Conservation (phyloP, 139 green algal species). For the Picochlorum sp. region DNA sequence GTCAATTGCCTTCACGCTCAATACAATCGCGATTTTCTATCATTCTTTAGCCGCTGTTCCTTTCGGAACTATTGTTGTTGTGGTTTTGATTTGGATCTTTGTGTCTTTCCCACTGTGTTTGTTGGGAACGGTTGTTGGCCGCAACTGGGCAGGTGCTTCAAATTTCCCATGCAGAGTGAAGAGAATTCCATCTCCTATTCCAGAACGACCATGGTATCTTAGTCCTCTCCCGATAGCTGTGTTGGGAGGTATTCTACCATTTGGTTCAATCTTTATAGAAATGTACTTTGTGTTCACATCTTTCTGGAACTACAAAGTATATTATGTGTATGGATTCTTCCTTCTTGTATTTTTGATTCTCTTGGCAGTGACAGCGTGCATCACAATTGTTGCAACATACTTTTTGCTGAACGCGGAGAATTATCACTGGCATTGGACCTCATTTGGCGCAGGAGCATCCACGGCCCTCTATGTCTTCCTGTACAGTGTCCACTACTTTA, state of each 20-base stretch:
- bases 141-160: constrained; percentile 47
- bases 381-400: constrained; percentile 92
- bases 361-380: constrained; percentile 79
- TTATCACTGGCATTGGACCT: constrained; percentile 96
- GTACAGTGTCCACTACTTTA: constrained; percentile 87
- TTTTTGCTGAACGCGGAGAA: constrained; percentile 98
- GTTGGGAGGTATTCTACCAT: constrained; percentile 84
- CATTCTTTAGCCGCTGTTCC: constrained; percentile 79
- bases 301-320: constrained; percentile 97
- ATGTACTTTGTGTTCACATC: constrained; percentile 98
- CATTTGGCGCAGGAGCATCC: constrained; percentile 73
- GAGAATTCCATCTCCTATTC: constrained; percentile 89
- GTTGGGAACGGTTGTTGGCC: constrained; percentile 67
- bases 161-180: constrained; percentile 80
- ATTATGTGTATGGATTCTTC: constrained; percentile 99
- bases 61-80: constrained; percentile 80
- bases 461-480: constrained; percentile 86
- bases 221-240: constrained; percentile 56
- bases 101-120: constrained; percentile 89
- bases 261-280: constrained; percentile 98
- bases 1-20: constrained; percentile 81
- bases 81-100: constrained; percentile 89
- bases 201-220: constrained; percentile 85
- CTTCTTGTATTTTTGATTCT: constrained; percentile 94
- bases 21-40: constrained; percentile 93